These are phyloP conservation scores for Ascochyta rabiei DNA, from an alignment of 2,329 filamentous ascomycete species.

Conservation along the genomic window DNA sequence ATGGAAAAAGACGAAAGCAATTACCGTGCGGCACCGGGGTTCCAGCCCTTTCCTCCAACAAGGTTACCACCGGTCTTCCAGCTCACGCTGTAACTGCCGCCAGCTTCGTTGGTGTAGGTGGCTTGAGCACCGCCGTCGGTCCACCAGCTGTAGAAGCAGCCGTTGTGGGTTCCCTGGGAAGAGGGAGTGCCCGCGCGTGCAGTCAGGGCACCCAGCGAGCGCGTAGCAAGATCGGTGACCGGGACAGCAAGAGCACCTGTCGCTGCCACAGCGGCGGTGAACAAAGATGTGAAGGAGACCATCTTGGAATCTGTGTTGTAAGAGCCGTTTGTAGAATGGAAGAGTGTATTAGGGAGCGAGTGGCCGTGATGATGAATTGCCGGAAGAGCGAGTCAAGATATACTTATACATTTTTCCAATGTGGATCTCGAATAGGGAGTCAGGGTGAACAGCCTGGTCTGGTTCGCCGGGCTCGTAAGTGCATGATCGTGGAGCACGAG, in stretches of 20 bases:
- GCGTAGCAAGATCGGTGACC: constrained; percentile 46
- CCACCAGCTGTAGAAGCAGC: constrained; percentile 68
- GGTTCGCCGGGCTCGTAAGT: constrained; percentile 17
- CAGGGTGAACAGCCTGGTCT: constrained; percentile 10
- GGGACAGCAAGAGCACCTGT: constrained; percentile 36
- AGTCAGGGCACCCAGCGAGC: constrained; percentile 38
- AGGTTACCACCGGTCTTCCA: constrained; percentile 62
- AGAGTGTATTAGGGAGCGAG: constrained; percentile 16
- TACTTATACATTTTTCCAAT: constrained; percentile 25
- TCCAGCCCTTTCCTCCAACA: constrained; percentile 65
- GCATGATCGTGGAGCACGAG: constrained; percentile 18
- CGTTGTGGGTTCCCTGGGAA: constrained; percentile 60
- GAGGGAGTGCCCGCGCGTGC: constrained; percentile 52
- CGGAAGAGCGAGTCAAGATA: constrained; percentile 17
- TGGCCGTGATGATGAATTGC: constrained; percentile 18
- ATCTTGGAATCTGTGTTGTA: constrained; percentile 22
- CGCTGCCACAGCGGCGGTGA: constrained; percentile 33
- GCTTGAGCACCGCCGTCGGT: constrained; percentile 59
- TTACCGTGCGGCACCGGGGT: constrained; percentile 58
- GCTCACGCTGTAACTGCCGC: constrained; percentile 57
- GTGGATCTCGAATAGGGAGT: constrained; percentile 10
- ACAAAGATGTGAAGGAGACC: constrained; percentile 38
- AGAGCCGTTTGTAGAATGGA: constrained; percentile 12
- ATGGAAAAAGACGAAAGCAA: constrained; percentile 1
- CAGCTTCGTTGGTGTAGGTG: constrained; percentile 61